Evolutionary conservation across 164 flowering plant genomes (phyloP), one percentile per base, ranked within the genome.

Genomic region (Liquidambar formosana): DNA sequence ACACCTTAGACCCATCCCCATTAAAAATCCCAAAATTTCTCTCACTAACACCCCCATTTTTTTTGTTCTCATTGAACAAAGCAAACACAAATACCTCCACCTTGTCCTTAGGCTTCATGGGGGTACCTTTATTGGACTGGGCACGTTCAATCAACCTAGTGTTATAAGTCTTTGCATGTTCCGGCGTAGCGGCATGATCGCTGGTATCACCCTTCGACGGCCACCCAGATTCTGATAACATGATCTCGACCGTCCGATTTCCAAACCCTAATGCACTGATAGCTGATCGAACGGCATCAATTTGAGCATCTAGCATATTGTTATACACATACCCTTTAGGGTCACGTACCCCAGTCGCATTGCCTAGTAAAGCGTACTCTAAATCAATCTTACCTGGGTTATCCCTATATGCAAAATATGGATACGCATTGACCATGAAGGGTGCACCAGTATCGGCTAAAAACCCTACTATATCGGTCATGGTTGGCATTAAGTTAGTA

Each of bases 191-290:
- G 1, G 81, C 88, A 0, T n/a, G 12, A 0, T 85, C 91, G 0
- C 76, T 78, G 0, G 71, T 8, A 0, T 77, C 84, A 0, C 94
- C 90, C 69, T 79, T 85, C 5, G 96, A 88, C 22, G 96, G 93
- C 96, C 96, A 90, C 14, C 96, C 96, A 0, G 96, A 76, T 64
- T 90, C 96, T 11, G 91, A 84, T 0, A 88, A 69, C 0, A 74
- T 67, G 9, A 90, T 77, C 25, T 70, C 64, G 0, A 90, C 43
- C 27, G 81, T 63, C 57, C 77, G 69, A 28, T 82, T 78, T 1
- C 72, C 81, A 25, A 78, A 81, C 8, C 90, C 93, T 0, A 86
- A 70, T 0, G 87, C 81, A 12, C 18, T 41, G 33, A 90, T 81
- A 8, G 93, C 93, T 1, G 90, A 72, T 5, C 82, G 62, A 6